Base-by-base conservation (phyloP, 306 rosid species). In the Cicer yamashitae region DNA sequence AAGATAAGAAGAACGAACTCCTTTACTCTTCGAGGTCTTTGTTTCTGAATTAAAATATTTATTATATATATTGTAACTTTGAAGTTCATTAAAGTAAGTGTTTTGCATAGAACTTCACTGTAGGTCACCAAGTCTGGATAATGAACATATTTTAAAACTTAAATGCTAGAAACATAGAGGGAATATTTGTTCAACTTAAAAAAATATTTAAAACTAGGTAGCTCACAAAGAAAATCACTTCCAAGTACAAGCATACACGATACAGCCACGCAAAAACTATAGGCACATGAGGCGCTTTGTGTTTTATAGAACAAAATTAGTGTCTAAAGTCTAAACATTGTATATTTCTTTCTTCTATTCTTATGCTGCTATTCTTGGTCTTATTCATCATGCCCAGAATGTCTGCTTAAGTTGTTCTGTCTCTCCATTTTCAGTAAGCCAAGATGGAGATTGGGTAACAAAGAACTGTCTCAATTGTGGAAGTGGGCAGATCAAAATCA, bases 381-480 rank as follows among this genome's bases (percentile, higher is more conserved):
- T 17, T 17, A 17, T 17, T 17, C 18, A 17, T 17, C 18, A 17
- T 17, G 18, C 18, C 18, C 18, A 17, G 18, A 17, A 17, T 17
- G 18, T 17, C 18, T 17, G 18, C 18, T 17, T 17, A 17, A 17
- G 18, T 1, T 17, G 18, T 17, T 17, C 18, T 17, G 18, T 17
- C 18, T 17, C 18, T 17, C 18, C 18, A 17, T 17, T 17, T 17
- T 17, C 18, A 17, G 18, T 17, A 17, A 17, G 87, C 97, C 92
- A 50, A 89, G 91, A 81, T 94, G 97, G 97, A 89, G 98, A 84
- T 54, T 94, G 83, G 97, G 98, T 62, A 94, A 94, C 85, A 94
- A 87, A 88, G 98, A 94, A 79, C 88, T 94, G 77, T 90, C 98
- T 79, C 98, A 91, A 74, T 79, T 94, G 77, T 94, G 98, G 98